Conservation (phyloP, 2,329 filamentous ascomycete species). For the Zarea fungicola region DNA sequence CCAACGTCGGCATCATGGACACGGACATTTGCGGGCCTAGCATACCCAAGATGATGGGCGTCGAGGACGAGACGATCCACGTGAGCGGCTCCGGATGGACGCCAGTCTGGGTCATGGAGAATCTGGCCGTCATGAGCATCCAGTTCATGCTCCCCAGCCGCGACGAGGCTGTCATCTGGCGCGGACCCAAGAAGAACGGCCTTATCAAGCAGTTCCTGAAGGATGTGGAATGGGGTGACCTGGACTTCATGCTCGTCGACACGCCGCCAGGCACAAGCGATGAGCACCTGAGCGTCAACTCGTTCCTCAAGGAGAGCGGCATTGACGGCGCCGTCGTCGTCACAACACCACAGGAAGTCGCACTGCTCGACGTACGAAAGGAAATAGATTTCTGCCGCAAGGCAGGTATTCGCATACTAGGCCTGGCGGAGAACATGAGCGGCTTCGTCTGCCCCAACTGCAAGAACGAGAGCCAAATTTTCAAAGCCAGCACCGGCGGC, state of each 20-base stretch:
- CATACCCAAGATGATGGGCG: conserved; percentile 99
- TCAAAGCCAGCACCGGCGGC: conserved; percentile 85
- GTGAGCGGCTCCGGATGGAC: conserved; percentile 85
- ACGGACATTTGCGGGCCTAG: conserved; percentile 95
- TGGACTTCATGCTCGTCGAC: conserved; percentile 91
- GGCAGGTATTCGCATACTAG: conserved; percentile 81
- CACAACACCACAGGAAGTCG: conserved; percentile 92
- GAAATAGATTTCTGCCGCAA: conserved; percentile 98
- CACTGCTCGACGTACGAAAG: conserved; percentile 87
- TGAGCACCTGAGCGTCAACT: conserved; percentile 91
- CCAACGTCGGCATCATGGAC: conserved; percentile 90
- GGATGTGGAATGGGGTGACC: conserved; percentile 94
- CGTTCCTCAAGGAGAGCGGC: conserved; percentile 82
- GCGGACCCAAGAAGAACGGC: conserved; percentile 97
- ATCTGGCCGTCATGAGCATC: conserved; percentile 92
- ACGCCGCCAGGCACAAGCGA: conserved; percentile 94
- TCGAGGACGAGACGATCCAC: conserved; percentile 89
- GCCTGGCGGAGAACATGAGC: conserved; percentile 96
- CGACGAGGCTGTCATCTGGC: conserved; percentile 96
- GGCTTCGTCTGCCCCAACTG: conserved; percentile 95
- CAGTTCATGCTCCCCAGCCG: conserved; percentile 96
- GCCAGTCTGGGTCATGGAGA: conserved; percentile 92
- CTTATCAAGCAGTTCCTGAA: conserved; percentile 97
- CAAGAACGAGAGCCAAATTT: conserved; percentile 76
- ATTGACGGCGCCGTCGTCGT: conserved; percentile 92